Evolutionary conservation across 1,139 yeast genomes (phyloP).

Genomic region (Debaryomycetaceae sp.): DNA sequence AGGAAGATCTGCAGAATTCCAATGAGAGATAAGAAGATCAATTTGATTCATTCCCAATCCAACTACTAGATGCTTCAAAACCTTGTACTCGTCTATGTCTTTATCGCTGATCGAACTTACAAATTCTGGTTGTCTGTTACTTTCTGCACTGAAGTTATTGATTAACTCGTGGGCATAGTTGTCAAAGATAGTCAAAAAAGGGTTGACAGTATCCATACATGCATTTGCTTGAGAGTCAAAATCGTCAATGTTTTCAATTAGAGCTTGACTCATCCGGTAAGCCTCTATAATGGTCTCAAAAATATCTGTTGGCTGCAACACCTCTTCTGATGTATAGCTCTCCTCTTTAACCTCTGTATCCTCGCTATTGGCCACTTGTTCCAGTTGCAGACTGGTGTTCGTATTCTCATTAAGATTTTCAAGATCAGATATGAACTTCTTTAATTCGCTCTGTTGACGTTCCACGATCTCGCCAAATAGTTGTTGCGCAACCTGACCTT

Average conservation of each 20-base stretch:
- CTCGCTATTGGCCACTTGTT: neutral
- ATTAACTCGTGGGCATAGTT: conserved; percentile 20
- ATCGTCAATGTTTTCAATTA: conserved; percentile 21
- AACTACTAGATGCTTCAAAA: conserved; percentile 22
- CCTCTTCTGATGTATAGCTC: conserved; percentile 24
- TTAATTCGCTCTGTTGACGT: conserved; percentile 24
- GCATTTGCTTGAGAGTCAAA: conserved; percentile 7
- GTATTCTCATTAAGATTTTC: conserved; percentile 8
- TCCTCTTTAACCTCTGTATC: conserved; percentile 10
- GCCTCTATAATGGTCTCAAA: conserved; percentile 34
- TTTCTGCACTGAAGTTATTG: conserved; percentile 19
- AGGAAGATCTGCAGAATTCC: conserved; percentile 26
- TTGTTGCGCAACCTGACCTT: conserved; percentile 17
- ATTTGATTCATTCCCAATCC: conserved; percentile 17
- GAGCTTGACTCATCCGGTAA: conserved; percentile 28
- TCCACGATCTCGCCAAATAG: conserved; percentile 16
- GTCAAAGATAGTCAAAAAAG: conserved; percentile 20
- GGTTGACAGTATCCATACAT: conserved; percentile 10
- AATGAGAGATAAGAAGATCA: conserved; percentile 15
- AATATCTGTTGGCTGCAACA: conserved; percentile 37
- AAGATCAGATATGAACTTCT: conserved; percentile 27
- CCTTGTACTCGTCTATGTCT: conserved; percentile 23
- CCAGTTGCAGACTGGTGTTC: neutral
- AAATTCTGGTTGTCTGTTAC: conserved; percentile 20
- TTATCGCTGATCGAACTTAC: conserved; percentile 21